Conservation (phyloP, 1,284 basidiomycete species). For the Rhodofomes roseus region DNA sequence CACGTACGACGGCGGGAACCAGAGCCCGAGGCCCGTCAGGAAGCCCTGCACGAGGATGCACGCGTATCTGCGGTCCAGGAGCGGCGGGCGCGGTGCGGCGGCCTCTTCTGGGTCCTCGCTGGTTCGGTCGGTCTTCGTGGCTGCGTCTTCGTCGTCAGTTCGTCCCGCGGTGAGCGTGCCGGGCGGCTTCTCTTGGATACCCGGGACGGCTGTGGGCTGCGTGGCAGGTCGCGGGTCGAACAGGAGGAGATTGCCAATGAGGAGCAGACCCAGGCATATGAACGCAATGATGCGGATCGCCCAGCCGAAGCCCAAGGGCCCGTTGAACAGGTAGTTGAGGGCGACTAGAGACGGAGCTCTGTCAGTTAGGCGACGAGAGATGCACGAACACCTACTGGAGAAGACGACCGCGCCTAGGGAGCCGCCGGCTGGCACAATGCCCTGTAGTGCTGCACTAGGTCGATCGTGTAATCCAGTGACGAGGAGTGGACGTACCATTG, state of each 20-base stretch:
- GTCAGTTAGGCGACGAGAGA: not conserved
- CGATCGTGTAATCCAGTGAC: not conserved
- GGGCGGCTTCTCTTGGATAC: too few species aligned
- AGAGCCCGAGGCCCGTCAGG: constrained; percentile 20
- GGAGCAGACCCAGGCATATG: constrained; percentile 7
- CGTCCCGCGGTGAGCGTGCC: not conserved
- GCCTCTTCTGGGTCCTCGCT: too few species aligned
- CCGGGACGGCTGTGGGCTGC: not conserved
- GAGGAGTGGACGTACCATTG: constrained; percentile 8
- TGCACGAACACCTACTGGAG: constrained; percentile 18
- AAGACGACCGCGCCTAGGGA: constrained; percentile 24
- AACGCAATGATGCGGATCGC: constrained; percentile 21
- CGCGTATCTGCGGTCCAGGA: not conserved
- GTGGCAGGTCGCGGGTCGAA: not conserved
- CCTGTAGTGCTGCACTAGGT: constrained; percentile 5
- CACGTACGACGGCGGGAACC: constrained; percentile 24
- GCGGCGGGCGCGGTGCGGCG: too few species aligned
- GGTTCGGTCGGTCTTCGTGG: too few species aligned
- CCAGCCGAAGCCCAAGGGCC: constrained; percentile 15
- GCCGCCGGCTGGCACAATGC: constrained; percentile 25
- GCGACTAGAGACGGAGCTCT: not conserved
- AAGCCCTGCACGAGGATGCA: constrained; percentile 11
- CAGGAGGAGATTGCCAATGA: constrained; percentile 12
- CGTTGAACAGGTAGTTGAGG: constrained; percentile 25
- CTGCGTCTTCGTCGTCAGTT: too few species aligned